Evolutionary conservation across 2,329 filamentous ascomycete genomes (phyloP), one percentile per base, ranked within the genome.

Genomic region (Ophiostoma ulmi): DNA sequence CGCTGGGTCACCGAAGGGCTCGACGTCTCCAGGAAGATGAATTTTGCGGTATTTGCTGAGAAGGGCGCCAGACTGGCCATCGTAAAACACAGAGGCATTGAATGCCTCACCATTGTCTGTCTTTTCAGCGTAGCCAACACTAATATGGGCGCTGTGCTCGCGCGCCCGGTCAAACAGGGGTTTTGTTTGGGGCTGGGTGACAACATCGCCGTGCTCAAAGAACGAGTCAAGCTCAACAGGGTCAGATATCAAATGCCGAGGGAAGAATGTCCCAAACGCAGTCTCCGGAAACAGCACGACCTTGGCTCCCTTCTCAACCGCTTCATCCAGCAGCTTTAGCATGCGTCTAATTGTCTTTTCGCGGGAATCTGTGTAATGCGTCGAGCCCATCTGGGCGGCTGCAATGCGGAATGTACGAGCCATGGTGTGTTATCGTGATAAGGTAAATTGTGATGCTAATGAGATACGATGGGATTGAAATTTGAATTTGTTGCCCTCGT

Each of bases 201-300:
- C 76, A 35, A 83, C 75, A 44, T 78, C 78, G 70, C 78, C 79
- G 71, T 81, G 80, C 73, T 87, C 85, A 75, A 87, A 87, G 77
- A 82, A 74, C 17, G 55, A 85, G 26, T 76, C 74, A 68, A 83
- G 82, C 14, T 86, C 77, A 58, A 84, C 80, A 26, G 78, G 77
- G 71, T 83, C 80, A 14, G 79, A 75, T 73, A 86, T 82, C 44
- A 85, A 77, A 73, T 85, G 81, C 1, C 83, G 80, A 0, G 85
- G 85, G 75, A 87, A 87, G 79, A 87, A 87, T 0, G 85, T 87
- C 1, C 84, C 85, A 26, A 87, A 80, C 17, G 84, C 82, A 22
- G 81, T 79, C 76, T 87, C 85, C 0, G 85, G 85, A 73, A 83
- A 87, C 58, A 86, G 80, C 4, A 86, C 81, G 1, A 87, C 75